Base-by-base conservation (phyloP, 768 basidiomycete genomes). In the Suillus paluster region DNA sequence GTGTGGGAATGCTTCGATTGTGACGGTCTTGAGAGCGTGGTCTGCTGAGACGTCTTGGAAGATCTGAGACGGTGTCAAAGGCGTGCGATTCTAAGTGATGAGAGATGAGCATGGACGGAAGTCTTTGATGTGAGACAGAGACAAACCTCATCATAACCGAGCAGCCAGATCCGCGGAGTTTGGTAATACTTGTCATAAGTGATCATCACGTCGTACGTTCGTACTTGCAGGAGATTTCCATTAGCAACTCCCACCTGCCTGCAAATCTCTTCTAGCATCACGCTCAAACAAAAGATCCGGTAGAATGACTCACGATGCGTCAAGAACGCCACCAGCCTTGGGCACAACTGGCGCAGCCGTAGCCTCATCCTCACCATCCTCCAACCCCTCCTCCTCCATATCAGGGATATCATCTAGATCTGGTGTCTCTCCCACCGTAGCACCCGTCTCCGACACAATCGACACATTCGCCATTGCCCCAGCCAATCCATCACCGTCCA, bases 111-210 rank as follows among this genome's bases (percentile, higher is more conserved):
- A 2, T 27, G 57, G 27, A 30, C 15, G 44, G 56, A 53, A 41
- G 42, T 55, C 52, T 60, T 36, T 25, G 48, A 25, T 42, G 50
- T 53, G 66, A 57, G 4, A 25, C 19, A 15, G 0, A n/a, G 44
- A 60, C 79, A 60, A 64, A 92, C 95, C 86, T 99, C 97, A 73
- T 98, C 96, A 73, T 98, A 98, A 21, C 97, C 97, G 66, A 96
- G 86, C 62, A 99, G 79, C 97, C 97, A 99, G 73, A 98, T 91
- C 67, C 97, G 87, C 25, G 97, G 97, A 14, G 96, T 98, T 76
- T 99, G 97, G 78, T 99, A 99, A 77, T 96, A 97, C 80, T 99
- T 99, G 85, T 99, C 97, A 76, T 99, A 99, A 53, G 94, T 94
- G 81, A 99, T 99, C 91, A 97, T 94, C 70, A 98, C 96, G 75